Conservation (phyloP, 2,329 filamentous ascomycete genomes). For the Apiospora phragmitis region DNA sequence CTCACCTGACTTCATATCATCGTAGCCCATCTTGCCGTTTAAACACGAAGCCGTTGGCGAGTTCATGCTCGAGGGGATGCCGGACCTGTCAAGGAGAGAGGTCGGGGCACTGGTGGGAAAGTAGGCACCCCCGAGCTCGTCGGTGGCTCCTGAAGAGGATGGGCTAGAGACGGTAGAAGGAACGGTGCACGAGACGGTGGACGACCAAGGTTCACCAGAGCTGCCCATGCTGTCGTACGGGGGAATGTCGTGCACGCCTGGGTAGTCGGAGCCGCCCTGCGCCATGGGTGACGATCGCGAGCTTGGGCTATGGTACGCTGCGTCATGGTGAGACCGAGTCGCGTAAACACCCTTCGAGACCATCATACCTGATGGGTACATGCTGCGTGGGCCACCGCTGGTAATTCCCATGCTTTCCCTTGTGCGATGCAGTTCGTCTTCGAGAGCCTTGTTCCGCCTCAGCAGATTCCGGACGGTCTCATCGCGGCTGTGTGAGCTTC, state of each 20-base stretch:
- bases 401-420: conserved; percentile 46
- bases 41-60: conserved; percentile 32
- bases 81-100: conserved; percentile 40
- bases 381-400: conserved; percentile 23
- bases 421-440: conserved; percentile 51
- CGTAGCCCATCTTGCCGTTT: conserved; percentile 35
- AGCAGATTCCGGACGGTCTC: conserved; percentile 53
- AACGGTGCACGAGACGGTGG: conserved; percentile 43
- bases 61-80: conserved; percentile 28
- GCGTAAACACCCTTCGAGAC: conserved; percentile 5
- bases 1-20: conserved; percentile 35
- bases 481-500: conserved; percentile 48
- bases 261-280: conserved; percentile 43
- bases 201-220: conserved; percentile 48
- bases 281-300: conserved; percentile 47
- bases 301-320: conserved; percentile 35
- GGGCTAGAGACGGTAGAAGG: conserved; percentile 54
- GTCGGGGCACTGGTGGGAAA: conserved; percentile 51
- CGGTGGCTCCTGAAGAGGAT: conserved; percentile 47
- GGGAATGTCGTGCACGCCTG: conserved; percentile 41
- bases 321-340: conserved; percentile 12
- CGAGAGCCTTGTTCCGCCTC: conserved; percentile 53
- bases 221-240: conserved; percentile 43
- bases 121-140: conserved; percentile 49
- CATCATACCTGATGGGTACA: conserved; percentile 29